Conservation (phyloP, 2,329 filamentous ascomycete genomes). For the Exserohilum turcica region DNA sequence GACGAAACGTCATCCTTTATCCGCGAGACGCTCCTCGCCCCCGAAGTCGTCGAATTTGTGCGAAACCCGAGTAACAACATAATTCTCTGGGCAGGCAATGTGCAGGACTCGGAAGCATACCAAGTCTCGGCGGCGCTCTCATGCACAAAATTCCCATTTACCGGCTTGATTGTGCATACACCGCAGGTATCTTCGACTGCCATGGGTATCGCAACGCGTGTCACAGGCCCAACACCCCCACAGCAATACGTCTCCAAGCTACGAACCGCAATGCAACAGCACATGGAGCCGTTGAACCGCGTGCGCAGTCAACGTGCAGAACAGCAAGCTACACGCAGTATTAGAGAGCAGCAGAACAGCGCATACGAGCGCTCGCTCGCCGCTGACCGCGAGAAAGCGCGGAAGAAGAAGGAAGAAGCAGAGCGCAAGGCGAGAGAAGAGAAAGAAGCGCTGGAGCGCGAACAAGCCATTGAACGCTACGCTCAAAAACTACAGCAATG, state of each 20-base stretch:
- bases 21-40: constrained; percentile 77
- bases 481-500: constrained; percentile 68
- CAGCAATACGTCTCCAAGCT: constrained; percentile 77
- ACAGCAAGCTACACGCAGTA: constrained; percentile 77
- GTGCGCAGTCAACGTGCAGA: constrained; percentile 78
- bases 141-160: constrained; percentile 92
- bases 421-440: constrained; percentile 65
- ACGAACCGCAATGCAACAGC: constrained; percentile 72
- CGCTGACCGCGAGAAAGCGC: constrained; percentile 81
- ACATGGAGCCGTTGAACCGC: constrained; percentile 74
- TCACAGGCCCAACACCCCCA: constrained; percentile 73
- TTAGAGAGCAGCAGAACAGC: constrained; percentile 87
- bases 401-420: constrained; percentile 76
- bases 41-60: constrained; percentile 75
- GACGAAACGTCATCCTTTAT: constrained; percentile 87
- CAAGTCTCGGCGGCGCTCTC: constrained; percentile 86
- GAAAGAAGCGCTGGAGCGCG: constrained; percentile 68
- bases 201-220: constrained; percentile 86
- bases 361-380: constrained; percentile 93
- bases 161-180: constrained; percentile 83
- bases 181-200: constrained; percentile 81
- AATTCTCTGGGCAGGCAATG: constrained; percentile 89
- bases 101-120: constrained; percentile 91
- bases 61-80: constrained; percentile 77
- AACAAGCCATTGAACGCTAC: constrained; percentile 64